These are phyloP conservation scores for Staphylotrichum tortipilum DNA, from an alignment of 495 filamentous ascomycete species.

Conservation along the genomic window DNA sequence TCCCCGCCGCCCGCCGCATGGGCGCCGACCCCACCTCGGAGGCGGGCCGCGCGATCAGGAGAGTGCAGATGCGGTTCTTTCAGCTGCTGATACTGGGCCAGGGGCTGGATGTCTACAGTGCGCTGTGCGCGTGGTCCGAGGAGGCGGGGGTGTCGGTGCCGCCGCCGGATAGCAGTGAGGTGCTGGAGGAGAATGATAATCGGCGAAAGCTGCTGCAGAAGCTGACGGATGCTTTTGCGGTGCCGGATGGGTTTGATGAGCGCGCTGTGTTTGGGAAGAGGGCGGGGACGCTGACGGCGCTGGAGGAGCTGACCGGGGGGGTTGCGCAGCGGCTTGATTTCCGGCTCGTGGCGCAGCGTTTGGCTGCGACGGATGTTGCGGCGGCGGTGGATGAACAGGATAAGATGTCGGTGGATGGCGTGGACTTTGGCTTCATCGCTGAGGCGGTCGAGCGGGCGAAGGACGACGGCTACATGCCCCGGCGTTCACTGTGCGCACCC, in stretches of 20 bases:
- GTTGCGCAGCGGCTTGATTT: conserved; percentile 1
- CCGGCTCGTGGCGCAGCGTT: conserved; percentile 6
- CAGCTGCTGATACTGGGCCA: conserved; percentile 24
- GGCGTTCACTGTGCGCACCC: conserved; percentile 15
- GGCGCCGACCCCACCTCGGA: not conserved
- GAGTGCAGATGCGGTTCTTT: conserved; percentile 18
- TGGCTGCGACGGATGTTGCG: not conserved
- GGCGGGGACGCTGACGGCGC: not conserved
- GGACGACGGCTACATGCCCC: conserved; percentile 18
- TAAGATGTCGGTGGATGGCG: not conserved
- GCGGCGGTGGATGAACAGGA: not conserved
- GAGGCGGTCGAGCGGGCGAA: conserved; percentile 10
- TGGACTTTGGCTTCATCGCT: conserved; percentile 6
- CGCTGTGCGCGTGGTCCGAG: conserved; percentile 25
- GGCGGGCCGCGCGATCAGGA: conserved; percentile 1
- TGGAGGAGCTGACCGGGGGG: not conserved
- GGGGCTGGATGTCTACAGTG: conserved; percentile 17
- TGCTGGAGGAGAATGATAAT: not conserved
- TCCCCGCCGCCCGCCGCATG: conserved; percentile 11
- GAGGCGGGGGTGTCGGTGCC: not conserved
- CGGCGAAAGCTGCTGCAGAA: conserved; percentile 3
- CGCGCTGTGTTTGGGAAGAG: conserved; percentile 1
- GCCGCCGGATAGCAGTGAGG: conserved; percentile 4
- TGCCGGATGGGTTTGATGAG: conserved; percentile 25
- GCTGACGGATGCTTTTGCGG: conserved; percentile 16